These are phyloP conservation scores for Platanthera zijinensis DNA, from an alignment of 106 monocot species.

Conservation along the genomic window DNA sequence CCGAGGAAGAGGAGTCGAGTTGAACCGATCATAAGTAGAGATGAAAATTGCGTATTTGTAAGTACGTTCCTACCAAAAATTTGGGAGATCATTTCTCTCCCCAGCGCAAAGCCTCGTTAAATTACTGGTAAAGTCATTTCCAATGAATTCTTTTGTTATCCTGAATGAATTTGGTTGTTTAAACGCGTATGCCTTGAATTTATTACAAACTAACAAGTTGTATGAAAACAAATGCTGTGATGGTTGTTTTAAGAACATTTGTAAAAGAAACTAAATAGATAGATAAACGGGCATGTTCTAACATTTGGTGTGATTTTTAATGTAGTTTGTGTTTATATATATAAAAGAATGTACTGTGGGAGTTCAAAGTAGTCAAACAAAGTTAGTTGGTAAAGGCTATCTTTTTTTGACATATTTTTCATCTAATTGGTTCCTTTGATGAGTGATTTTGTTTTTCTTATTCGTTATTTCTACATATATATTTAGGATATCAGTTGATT, in stretches of 20 bases:
- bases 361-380: background rate
- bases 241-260: background rate
- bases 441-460: background rate
- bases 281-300: background rate
- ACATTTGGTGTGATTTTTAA: background rate
- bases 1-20: too few species aligned
- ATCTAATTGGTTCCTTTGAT: background rate
- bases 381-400: background rate
- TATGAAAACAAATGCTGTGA: background rate
- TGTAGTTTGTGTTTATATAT: background rate
- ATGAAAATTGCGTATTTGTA: too few species aligned
- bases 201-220: too few species aligned
- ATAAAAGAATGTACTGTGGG: background rate
- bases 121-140: too few species aligned
- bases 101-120: too few species aligned
- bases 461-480: background rate
- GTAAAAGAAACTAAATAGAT: background rate
- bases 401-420: background rate
- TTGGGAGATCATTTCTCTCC: too few species aligned
- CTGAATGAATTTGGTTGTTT: too few species aligned
- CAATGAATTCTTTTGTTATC: too few species aligned
- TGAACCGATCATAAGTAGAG: too few species aligned
- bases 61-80: too few species aligned
- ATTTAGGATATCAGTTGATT: conserved; percentile 45
- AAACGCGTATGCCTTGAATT: too few species aligned